Conservation (phyloP, 2,329 filamentous ascomycete genomes). For the Aspergillus latus region DNA sequence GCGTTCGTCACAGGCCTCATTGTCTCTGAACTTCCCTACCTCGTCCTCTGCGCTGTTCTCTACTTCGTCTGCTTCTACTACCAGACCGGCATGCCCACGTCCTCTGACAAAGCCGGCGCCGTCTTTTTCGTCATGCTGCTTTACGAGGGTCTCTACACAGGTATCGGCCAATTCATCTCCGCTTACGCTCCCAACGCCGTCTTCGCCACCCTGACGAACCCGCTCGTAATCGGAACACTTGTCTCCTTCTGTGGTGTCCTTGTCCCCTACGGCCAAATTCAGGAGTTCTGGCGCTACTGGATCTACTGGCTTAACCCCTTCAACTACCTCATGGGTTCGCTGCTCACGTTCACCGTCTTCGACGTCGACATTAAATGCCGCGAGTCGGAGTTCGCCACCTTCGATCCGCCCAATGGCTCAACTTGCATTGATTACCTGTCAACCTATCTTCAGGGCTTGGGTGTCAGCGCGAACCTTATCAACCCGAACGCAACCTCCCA, state of each 20-base stretch:
- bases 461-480: conserved; percentile 52
- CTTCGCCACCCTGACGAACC: conserved; percentile 72
- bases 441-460: conserved; percentile 51
- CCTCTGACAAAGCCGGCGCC: conserved; percentile 36
- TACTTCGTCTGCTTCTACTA: conserved; percentile 76
- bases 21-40: conserved; percentile 67
- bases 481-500: conserved; percentile 58
- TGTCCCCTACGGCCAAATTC: conserved; percentile 31
- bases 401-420: conserved; percentile 38
- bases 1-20: conserved; percentile 70
- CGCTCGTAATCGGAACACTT: conserved; percentile 62
- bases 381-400: conserved; percentile 28
- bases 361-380: conserved; percentile 27
- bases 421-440: conserved; percentile 61
- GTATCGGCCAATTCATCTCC: conserved; percentile 76
- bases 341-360: conserved; percentile 28
- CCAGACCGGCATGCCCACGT: conserved; percentile 54
- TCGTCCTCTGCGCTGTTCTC: conserved; percentile 61
- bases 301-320: conserved; percentile 34
- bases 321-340: conserved; percentile 34
- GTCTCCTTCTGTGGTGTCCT: conserved; percentile 34
- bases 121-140: conserved; percentile 71
- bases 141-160: conserved; percentile 69
- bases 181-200: conserved; percentile 67
- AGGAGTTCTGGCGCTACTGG: conserved; percentile 35